phyloP scores from a whole-genome alignment of 106 monocot genomes.

The Dactylorhiza incarnata region DNA sequence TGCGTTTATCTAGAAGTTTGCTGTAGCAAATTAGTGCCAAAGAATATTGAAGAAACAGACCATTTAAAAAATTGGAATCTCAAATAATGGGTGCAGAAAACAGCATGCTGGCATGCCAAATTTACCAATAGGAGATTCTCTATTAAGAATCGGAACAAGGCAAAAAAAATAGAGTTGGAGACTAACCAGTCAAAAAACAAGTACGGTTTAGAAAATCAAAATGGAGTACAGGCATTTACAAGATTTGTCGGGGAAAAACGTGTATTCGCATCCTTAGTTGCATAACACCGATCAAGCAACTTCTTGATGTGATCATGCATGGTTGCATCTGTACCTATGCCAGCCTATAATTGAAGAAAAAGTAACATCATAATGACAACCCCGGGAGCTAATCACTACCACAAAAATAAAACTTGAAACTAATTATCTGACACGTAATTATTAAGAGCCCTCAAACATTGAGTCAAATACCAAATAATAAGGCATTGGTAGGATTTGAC shows the following conservation, averaged over 20 bases:
- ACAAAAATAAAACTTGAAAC: not conserved
- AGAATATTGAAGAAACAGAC: not conserved
- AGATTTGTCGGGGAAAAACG: slow-evolving; percentile 97
- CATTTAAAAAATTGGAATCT: not conserved
- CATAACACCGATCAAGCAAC: slow-evolving; percentile 88
- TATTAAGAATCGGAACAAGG: not conserved
- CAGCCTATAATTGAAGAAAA: slow-evolving; percentile 44
- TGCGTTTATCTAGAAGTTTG: not conserved
- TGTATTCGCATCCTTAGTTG: slow-evolving; percentile 83
- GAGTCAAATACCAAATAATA: not conserved
- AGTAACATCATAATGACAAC: not conserved
- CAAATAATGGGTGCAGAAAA: not conserved
- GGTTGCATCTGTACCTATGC: slow-evolving; percentile 99
- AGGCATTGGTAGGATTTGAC: not conserved
- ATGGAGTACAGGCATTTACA: slow-evolving; percentile 23
- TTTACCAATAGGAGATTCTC: not conserved
- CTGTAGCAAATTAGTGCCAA: not conserved
- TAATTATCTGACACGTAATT: not conserved
- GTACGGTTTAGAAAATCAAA: not conserved
- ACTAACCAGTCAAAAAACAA: not conserved
- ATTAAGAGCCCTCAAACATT: not conserved
- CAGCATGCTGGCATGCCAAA: not conserved
- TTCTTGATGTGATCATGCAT: slow-evolving; percentile 99
- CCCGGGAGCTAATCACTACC: not conserved
- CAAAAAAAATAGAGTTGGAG: not conserved